Conservation (phyloP, 306 rosid genomes). For the Citrullus amarus region DNA sequence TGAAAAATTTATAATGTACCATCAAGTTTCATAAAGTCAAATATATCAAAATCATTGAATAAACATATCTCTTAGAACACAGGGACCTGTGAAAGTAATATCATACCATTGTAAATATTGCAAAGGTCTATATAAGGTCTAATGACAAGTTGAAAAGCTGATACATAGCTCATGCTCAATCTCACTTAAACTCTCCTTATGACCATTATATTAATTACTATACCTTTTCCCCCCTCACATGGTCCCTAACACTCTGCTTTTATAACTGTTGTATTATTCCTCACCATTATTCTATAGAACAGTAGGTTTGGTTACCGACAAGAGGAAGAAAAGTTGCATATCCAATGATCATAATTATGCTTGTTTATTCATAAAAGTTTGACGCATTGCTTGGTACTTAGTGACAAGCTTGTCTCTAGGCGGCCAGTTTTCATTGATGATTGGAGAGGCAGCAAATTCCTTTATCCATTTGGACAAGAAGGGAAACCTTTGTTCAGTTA, state of each 20-base stretch:
- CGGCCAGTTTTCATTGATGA: conserved; percentile 23
- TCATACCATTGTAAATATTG: background rate
- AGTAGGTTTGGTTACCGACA: background rate
- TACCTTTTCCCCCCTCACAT: background rate
- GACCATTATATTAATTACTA: background rate
- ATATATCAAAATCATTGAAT: background rate
- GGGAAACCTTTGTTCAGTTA: conserved; percentile 11
- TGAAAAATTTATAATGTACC: background rate
- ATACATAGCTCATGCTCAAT: background rate
- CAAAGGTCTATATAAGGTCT: background rate
- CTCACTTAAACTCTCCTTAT: background rate
- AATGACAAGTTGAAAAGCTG: background rate
- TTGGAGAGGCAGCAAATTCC: conserved; percentile 14
- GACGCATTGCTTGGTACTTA: conserved; percentile 1
- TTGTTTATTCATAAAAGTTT: background rate
- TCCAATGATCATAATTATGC: background rate
- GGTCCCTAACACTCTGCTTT: background rate
- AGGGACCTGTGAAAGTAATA: background rate
- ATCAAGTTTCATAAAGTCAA: background rate
- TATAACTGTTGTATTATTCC: background rate
- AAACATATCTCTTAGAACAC: background rate
- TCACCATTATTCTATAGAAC: background rate
- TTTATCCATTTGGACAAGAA: conserved; percentile 10
- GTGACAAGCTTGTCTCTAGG: conserved; percentile 15
- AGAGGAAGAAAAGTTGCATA: background rate